Conservation (phyloP, 306 rosid species). For the Pueraria montana region DNA sequence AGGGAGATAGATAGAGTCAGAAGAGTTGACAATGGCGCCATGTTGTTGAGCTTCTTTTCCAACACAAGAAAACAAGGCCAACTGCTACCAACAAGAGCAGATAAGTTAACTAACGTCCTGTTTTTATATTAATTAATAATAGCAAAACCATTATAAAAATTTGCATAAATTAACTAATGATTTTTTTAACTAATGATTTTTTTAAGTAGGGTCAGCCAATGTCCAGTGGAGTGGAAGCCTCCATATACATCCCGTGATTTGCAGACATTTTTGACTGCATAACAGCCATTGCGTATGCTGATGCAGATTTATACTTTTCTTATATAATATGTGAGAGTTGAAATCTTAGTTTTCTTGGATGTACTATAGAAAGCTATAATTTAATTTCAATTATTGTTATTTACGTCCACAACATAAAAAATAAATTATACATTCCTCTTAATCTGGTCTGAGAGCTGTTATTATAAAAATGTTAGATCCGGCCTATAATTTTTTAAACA, state of each 20-base stretch:
- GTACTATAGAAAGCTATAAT: constrained; percentile 20
- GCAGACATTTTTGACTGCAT: constrained; percentile 47
- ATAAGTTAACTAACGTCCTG: constrained; percentile 26
- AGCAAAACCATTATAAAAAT: constrained; percentile 36
- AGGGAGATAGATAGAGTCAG: constrained; percentile 46
- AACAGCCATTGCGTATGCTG: constrained; percentile 21
- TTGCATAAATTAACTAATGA: constrained; percentile 24
- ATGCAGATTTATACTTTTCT: constrained; percentile 28
- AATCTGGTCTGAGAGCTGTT: background rate
- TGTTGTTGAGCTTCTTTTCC: constrained; percentile 69
- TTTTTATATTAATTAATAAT: constrained; percentile 9
- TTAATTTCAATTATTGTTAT: constrained; percentile 33
- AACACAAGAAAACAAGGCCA: constrained; percentile 64
- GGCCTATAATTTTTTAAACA: background rate
- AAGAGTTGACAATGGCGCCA: constrained; percentile 65
- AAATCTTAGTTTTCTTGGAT: constrained; percentile 26
- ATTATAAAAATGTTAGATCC: constrained; percentile 19
- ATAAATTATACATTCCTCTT: background rate
- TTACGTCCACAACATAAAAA: constrained; percentile 4
- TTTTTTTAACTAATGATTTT: constrained; percentile 5
- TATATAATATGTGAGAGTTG: constrained; percentile 9
- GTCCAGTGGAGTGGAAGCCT: constrained; percentile 29
- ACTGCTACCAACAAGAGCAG: constrained; percentile 59
- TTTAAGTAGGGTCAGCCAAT: constrained; percentile 32
- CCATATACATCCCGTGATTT: constrained; percentile 40